Base-by-base conservation (phyloP, 257 asterid species). In the Anisodus tanguticus region DNA sequence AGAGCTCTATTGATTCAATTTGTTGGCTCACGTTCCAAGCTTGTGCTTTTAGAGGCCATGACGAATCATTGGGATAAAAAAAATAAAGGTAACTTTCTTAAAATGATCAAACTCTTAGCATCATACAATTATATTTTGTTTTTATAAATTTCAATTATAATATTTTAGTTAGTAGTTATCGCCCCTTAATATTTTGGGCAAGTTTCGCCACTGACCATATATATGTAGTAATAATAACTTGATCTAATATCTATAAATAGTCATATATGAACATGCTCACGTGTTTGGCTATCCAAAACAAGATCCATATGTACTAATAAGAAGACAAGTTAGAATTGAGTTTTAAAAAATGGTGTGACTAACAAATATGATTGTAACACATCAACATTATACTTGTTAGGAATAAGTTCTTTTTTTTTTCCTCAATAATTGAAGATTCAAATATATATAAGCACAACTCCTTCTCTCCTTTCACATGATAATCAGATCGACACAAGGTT, bases 381-480 rank as follows among this genome's bases (percentile, higher is more conserved):
- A 58, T 17, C 64, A 6, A 58, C 9, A 58, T 58, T 58, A 58
- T 58, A 70, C 54, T 68, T 13, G 11, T 68, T 6, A 68, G 76
- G 51, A 68, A 68, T 13, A 68, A 67, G 4, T 6, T 13, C 0
- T 22, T 35, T 67, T 31, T 31, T 31, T 31, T 67, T 35, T 5
- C 2, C 70, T 67, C 9, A 67, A 68, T 68, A 68, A 68, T 37
- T 68, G 76, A 15, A 37, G 0, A 13, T 68, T 68, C 53, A 68
- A 45, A n/a, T 62, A 66, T 67, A 82, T 84, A 87, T 69, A 69
- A 85, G 86, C 82, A 60, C 53, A 22, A 8, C 17, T 11, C 47
- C 89, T 55, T 77, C 83, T 78, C 83, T 37, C 68, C 4, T 69
- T 63, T 55, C 74, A 53, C 71, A 68, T 59, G 86, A 85, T 69